Evolutionary conservation across 305 asterid genomes (phyloP).

Genomic region (Nicotiana rustica): DNA sequence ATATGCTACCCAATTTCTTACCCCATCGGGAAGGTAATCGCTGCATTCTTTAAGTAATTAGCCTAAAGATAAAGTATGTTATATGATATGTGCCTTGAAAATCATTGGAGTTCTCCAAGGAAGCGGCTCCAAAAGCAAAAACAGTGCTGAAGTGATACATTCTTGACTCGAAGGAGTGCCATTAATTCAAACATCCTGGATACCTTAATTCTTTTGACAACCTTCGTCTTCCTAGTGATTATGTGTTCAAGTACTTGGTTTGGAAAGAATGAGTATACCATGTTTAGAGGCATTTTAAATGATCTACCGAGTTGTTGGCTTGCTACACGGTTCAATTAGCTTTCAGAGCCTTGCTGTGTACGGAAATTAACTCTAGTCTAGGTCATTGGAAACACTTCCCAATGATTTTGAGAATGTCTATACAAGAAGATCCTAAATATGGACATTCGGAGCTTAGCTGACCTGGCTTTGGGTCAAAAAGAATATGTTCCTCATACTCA

Average conservation of each 20-base stretch:
- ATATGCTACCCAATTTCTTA: constrained; percentile 74
- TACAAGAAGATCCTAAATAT: background rate
- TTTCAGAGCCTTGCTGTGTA: background rate
- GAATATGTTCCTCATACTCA: background rate
- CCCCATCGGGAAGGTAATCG: constrained; percentile 88
- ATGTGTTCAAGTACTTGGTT: background rate
- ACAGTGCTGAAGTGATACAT: background rate
- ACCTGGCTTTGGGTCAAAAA: background rate
- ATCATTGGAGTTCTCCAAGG: background rate
- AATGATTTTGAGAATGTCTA: background rate
- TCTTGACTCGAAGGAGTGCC: constrained; percentile 19
- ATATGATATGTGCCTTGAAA: constrained; percentile 31
- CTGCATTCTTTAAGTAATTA: background rate
- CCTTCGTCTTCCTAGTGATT: background rate
- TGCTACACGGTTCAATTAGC: background rate
- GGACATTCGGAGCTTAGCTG: background rate
- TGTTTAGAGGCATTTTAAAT: background rate
- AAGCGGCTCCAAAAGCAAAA: background rate
- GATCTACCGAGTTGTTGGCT: background rate
- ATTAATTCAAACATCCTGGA: constrained; percentile 4
- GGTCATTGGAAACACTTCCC: background rate
- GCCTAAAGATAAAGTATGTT: constrained; percentile 8
- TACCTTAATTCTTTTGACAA: background rate
- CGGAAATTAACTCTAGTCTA: background rate
- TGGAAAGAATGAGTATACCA: background rate